These are phyloP conservation scores for Sporormia fimetaria DNA, from an alignment of 495 filamentous ascomycete genomes.

Conservation along the genomic window DNA sequence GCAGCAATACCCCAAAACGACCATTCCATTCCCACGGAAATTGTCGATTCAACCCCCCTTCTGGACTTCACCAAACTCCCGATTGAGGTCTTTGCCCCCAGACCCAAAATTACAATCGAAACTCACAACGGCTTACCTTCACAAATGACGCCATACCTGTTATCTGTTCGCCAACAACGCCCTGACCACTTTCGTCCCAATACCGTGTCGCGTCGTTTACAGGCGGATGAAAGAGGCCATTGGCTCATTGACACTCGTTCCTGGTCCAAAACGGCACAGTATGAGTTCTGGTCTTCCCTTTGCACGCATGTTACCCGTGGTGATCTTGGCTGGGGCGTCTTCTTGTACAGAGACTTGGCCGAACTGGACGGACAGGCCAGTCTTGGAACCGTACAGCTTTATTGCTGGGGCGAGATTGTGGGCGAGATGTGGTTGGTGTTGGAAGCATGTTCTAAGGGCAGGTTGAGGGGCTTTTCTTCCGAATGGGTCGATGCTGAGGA, in stretches of 20 bases:
- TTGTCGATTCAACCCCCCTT: too few relatives aligned
- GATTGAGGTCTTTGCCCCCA: constrained; percentile 10
- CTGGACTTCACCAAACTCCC: constrained; percentile 8
- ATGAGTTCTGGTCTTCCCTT: constrained; percentile 16
- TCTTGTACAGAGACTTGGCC: constrained; percentile 7
- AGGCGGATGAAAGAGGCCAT: constrained; percentile 17
- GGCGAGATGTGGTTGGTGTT: constrained; percentile 18
- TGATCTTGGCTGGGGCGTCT: constrained; percentile 19
- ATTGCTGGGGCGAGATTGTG: constrained; percentile 23
- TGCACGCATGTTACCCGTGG: constrained; percentile 7
- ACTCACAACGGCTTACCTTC: constrained; percentile 9
- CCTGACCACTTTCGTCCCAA: constrained; percentile 13
- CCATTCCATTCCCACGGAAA: too few relatives aligned
- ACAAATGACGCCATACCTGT: constrained; percentile 15
- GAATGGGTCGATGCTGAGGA: constrained; percentile 19
- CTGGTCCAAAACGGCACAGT: constrained; percentile 12
- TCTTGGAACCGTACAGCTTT: constrained; percentile 14
- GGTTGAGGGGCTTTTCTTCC: not conserved
- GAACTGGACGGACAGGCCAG: not conserved
- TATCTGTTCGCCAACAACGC: constrained; percentile 10
- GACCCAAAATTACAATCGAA: constrained; percentile 4
- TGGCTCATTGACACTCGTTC: constrained; percentile 13
- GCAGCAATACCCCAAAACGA: too few relatives aligned
- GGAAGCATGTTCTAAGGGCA: constrained; percentile 12
- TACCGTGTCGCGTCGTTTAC: not conserved